Evolutionary conservation across 1,284 basidiomycete species (phyloP), one percentile per base, ranked within the genome.

Genomic region (Ceratobasidium theobromae): DNA sequence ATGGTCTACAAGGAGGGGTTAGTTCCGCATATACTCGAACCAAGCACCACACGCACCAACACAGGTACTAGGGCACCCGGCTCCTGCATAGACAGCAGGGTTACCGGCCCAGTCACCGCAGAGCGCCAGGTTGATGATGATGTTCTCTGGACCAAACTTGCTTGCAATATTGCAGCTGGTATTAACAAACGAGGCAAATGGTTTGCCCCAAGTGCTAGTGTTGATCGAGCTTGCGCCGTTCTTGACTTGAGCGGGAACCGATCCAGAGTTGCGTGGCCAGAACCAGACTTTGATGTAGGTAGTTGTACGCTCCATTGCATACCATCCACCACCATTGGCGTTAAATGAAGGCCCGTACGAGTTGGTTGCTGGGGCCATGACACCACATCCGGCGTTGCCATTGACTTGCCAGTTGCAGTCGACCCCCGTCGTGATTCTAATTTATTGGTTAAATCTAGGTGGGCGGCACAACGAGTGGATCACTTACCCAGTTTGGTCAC

Each of bases 301-400:
- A 18, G 73, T 68, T 1, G 80, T 84, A 45, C 83, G 79, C 70
- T 86, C 83, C 68, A 84, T 75, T 0, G 80, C 84, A 73, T 78
- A 83, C 79, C 82, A 87, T 70, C 86, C 86, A 35, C 87, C 88
- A 14, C 85, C 84, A 30, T 78, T 79, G 14, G 71, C 70, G 72
- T 89, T 88, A 76, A 88, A 87, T 2, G 72, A 68, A 0, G 84
- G 81, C 0, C 87, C 87, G 70, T 82, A 89, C 70, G 81, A 86
- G 52, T 77, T 76, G 0, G 72, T 53, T 52, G 79, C 54, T 70
- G 73, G 41, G 33, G 82, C 71, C 25, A 76, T 72, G 23, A 89
- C 86, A n/a, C 85, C 84, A 70, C 89, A 91, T 0, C 87, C 87
- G 0, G 78, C 74, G 71, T 90, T 90, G 69, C 76, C 76, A 32